These are phyloP conservation scores for Zea mays DNA, from an alignment of 176 grass and related monocot genomes.

Conservation along the genomic window DNA sequence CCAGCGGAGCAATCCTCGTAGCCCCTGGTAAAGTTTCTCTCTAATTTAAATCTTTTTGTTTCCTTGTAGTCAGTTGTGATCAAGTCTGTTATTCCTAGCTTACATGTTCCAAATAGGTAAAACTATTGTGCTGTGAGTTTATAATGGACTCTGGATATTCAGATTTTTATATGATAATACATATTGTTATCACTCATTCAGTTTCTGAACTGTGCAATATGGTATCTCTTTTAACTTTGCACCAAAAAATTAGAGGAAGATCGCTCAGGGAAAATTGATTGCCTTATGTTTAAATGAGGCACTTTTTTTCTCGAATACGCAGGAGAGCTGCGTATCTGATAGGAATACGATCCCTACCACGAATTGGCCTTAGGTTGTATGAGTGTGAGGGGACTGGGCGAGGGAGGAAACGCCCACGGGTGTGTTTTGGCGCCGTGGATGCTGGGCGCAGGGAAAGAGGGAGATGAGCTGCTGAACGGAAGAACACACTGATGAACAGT, in stretches of 20 bases:
- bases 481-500: no score
- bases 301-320: no score
- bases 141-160: background rate
- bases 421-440: no score
- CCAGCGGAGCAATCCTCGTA: conserved; percentile 67
- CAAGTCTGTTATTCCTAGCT: conserved; percentile 15
- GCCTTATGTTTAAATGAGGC: background rate
- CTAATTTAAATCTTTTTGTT: background rate
- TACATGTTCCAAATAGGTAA: background rate
- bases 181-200: background rate
- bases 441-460: no score
- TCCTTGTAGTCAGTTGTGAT: background rate
- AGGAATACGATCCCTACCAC: no score
- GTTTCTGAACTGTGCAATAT: background rate
- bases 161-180: background rate
- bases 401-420: no score
- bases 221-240: background rate
- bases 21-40: conserved; percentile 60
- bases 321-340: no score
- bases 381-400: no score
- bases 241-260: background rate
- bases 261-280: background rate
- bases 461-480: no score
- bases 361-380: no score
- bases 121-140: conserved; percentile 5